These are phyloP conservation scores for Curvularia verruculosa DNA, from an alignment of 2,329 filamentous ascomycete species.

Conservation along the genomic window DNA sequence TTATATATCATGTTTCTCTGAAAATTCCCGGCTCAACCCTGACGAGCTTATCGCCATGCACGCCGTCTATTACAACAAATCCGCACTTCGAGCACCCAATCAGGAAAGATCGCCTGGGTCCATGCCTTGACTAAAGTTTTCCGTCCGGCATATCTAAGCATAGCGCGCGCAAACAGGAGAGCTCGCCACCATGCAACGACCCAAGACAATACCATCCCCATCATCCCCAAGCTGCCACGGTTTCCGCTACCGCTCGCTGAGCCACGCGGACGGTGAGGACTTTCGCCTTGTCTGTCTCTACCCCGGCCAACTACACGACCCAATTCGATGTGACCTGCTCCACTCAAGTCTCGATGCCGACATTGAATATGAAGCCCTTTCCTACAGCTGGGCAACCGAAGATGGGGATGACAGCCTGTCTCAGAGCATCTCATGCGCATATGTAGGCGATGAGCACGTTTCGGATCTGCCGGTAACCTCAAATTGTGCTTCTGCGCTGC, in stretches of 20 bases:
- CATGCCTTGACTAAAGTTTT: constrained; percentile 15
- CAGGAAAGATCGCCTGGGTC: constrained; percentile 12
- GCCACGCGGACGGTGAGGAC: constrained; percentile 11
- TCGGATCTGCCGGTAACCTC: constrained; percentile 11
- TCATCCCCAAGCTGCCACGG: constrained; percentile 1
- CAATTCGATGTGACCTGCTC: constrained; percentile 15
- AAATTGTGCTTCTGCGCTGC: constrained; percentile 22
- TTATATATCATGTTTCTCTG: constrained; percentile 2
- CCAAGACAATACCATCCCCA: neutral
- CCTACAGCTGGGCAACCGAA: constrained; percentile 29
- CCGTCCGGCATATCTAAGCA: constrained; percentile 13
- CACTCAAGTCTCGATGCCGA: constrained; percentile 13
- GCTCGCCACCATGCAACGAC: constrained; percentile 13
- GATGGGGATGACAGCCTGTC: constrained; percentile 19
- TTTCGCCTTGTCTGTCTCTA: constrained; percentile 16
- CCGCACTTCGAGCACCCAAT: constrained; percentile 12
- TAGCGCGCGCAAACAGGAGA: constrained; percentile 13
- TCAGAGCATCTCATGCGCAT: constrained; percentile 15
- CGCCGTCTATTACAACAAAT: constrained; percentile 4
- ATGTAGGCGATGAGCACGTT: constrained; percentile 8
- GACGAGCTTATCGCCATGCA: constrained; percentile 10
- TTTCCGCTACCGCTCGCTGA: constrained; percentile 14
- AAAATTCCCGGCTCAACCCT: neutral
- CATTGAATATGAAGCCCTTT: constrained; percentile 30
- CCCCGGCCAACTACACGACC: constrained; percentile 13